These are phyloP conservation scores for Penicillium verhagenii DNA, from an alignment of 495 filamentous ascomycete genomes.

Conservation along the genomic window DNA sequence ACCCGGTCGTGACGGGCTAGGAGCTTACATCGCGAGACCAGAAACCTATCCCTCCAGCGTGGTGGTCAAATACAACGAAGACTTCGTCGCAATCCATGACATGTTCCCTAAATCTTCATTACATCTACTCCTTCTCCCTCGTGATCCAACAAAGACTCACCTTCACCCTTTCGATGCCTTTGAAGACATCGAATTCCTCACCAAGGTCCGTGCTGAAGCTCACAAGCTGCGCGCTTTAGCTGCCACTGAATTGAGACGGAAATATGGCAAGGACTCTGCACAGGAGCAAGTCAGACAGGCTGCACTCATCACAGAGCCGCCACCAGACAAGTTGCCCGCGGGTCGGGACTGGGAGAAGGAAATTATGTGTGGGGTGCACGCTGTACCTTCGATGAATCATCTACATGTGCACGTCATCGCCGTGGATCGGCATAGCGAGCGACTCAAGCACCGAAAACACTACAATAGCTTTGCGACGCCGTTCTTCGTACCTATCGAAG, in stretches of 20 bases:
- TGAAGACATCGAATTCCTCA: constrained; percentile 66
- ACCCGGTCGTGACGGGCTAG: constrained; percentile 60
- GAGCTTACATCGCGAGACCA: constrained; percentile 69
- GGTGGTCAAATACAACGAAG: constrained; percentile 66
- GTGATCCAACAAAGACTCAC: constrained; percentile 57
- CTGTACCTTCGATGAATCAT: constrained; percentile 87
- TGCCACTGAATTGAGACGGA: constrained; percentile 72
- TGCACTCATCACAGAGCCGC: constrained; percentile 49
- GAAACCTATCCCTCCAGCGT: constrained; percentile 55
- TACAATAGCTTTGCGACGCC: constrained; percentile 87
- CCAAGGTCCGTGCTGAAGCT: constrained; percentile 58
- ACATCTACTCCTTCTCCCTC: constrained; percentile 84
- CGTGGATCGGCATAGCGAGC: constrained; percentile 66
- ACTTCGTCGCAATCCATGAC: constrained; percentile 82
- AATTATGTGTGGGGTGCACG: constrained; percentile 77
- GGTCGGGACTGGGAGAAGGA: constrained; percentile 81
- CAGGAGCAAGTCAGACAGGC: constrained; percentile 56
- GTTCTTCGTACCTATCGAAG: constrained; percentile 81
- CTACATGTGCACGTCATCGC: constrained; percentile 88
- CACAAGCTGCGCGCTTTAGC: constrained; percentile 60
- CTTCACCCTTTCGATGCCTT: constrained; percentile 81
- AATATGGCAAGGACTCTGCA: constrained; percentile 61
- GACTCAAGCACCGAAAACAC: constrained; percentile 78
- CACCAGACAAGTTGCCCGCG: constrained; percentile 53
- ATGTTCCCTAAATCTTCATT: constrained; percentile 80